Percentiles rank a stretch among this genome's conserved stretches.
Evolutionary conservation across 2,329 filamentous ascomycete species (phyloP).

Genomic region (Aspergillus vadensis): DNA sequence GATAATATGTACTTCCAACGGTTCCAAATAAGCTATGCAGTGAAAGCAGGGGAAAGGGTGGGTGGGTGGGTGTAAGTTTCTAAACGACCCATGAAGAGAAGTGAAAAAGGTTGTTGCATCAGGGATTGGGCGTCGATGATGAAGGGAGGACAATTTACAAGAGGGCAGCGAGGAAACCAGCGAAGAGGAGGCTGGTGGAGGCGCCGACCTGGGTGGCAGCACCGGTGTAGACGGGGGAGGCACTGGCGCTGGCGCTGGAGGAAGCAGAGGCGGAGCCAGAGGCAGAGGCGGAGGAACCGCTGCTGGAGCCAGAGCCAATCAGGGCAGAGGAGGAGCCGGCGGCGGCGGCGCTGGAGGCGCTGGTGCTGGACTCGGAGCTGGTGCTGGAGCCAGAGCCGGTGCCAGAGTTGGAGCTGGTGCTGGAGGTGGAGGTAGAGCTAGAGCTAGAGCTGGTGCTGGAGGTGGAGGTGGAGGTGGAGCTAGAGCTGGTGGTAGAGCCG

Average conservation of each 20-base stretch:
- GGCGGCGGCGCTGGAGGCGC: constrained; percentile 18
- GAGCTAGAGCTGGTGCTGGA: constrained; percentile 14
- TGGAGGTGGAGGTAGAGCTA: constrained; percentile 13
- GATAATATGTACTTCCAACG: background rate
- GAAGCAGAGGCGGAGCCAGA: constrained; percentile 13
- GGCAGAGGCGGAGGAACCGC: constrained; percentile 10
- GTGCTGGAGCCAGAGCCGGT: constrained; percentile 13
- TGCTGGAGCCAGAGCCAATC: background rate
- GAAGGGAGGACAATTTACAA: constrained; percentile 24
- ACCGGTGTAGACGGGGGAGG: constrained; percentile 20
- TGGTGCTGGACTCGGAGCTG: constrained; percentile 13
- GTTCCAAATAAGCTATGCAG: constrained; percentile 3
- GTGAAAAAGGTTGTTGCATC: background rate
- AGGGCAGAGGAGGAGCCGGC: background rate
- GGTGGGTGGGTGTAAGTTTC: background rate
- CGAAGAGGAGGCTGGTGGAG: constrained; percentile 23
- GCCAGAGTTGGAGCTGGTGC: constrained; percentile 11
- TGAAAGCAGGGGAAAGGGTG: constrained; percentile 1
- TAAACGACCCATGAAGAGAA: background rate
- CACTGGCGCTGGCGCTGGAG: constrained; percentile 20
- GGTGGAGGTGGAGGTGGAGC: constrained; percentile 5
- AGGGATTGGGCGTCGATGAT: background rate
- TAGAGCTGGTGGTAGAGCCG: constrained; percentile 9
- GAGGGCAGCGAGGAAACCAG: constrained; percentile 29
- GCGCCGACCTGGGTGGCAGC: constrained; percentile 27